A percentile compares a stretch with the other conserved stretches of the same genome.
Conservation (phyloP, 1,284 basidiomycete genomes). For the Fomitiporia mediterranea region DNA sequence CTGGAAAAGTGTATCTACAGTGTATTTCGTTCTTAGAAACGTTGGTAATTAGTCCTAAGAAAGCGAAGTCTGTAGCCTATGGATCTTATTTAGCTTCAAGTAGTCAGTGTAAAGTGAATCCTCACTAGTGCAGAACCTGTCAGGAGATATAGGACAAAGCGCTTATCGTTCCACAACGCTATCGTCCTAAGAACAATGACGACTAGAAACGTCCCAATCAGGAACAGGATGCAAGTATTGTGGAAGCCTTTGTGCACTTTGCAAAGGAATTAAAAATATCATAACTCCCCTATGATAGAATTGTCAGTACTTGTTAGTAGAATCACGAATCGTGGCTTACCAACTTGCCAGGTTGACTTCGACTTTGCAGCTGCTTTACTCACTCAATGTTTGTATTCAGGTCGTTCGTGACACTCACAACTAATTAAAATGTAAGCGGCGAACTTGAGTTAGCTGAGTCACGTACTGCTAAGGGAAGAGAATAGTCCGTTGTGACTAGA, state of each 20-base stretch:
- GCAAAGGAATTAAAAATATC: slow-evolving; percentile 5
- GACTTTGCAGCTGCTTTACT: not conserved
- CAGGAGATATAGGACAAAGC: not conserved
- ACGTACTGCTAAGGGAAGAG: not conserved
- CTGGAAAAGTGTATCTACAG: not conserved
- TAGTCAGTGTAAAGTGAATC: not conserved
- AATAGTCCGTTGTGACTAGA: not conserved
- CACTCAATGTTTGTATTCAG: not conserved
- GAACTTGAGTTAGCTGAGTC: not conserved
- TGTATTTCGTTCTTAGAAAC: not conserved
- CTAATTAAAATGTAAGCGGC: not conserved
- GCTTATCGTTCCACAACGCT: not conserved
- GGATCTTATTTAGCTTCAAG: not conserved
- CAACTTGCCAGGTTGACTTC: not conserved
- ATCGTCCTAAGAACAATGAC: slow-evolving; percentile 3
- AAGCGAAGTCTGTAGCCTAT: not conserved
- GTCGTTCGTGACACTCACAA: not conserved
- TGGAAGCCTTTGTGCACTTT: not conserved
- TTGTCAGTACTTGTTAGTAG: not conserved
- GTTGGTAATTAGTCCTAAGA: not conserved
- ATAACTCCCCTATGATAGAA: slow-evolving; percentile 3
- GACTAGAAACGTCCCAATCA: not conserved
- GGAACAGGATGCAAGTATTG: not conserved
- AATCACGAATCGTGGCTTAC: not conserved
- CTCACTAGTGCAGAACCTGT: not conserved